Evolutionary conservation across 768 basidiomycete genomes (phyloP), one percentile per base, ranked within the genome.

Genomic region (Pulveroboletus frians): DNA sequence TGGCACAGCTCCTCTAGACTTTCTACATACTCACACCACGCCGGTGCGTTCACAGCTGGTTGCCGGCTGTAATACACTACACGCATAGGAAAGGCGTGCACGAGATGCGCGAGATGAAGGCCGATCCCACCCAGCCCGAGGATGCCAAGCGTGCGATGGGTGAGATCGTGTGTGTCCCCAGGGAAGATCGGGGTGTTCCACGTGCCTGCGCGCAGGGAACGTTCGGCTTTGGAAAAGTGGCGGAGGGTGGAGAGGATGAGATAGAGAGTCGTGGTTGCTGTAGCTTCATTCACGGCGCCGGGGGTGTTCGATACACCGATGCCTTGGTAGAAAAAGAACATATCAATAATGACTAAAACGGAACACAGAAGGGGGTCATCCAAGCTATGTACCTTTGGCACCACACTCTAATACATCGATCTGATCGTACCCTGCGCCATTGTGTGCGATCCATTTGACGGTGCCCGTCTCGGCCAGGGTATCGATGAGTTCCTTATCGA

Each of bases 391-490:
- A 86, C 89, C 88, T 66, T 76, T 77, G 9, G 75, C 78, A 60
- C 80, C 87, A 66, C 85, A 85, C 4, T 84, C 85, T 7, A 69
- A 66, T 14, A 92, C 80, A 60, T 93, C 86, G 55, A 95, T 85
- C 52, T 84, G 82, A 64, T 96, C 92, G 64, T 96, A 96, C 0
- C 93, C 92, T 0, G 93, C 92, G 10, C 92, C 93, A 49, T 93
- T 93, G 66, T 92, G 92, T 1, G 85, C 88, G 62, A 95, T 90
- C 84, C 87, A 92, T 60, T 84, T 83, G 53, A 94, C 76, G 17
- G 73, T 75, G 1, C 74, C 53, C 4, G 42, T 62, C 36, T 47
- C 52, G 1, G 90, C 83, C 9, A 96, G 73, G 0, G 76, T 79
- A 42, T 74, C 67, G 55, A 96, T 75, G 55, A 95, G 73, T 53